These are phyloP conservation scores for Hericium erinaceus DNA, from an alignment of 768 basidiomycete genomes.

Conservation along the genomic window DNA sequence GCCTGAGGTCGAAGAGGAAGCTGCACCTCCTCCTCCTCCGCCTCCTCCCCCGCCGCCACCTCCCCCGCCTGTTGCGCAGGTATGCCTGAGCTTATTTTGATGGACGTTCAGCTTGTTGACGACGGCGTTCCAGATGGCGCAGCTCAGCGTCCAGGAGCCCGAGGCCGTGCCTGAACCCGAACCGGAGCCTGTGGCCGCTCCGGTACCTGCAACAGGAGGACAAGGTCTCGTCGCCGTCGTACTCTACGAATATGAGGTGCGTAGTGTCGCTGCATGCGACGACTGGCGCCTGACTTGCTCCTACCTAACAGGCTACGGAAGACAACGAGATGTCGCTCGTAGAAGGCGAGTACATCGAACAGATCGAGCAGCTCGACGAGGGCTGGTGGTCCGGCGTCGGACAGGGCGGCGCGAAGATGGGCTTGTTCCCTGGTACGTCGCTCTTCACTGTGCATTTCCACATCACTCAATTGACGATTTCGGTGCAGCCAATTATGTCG, in stretches of 20 bases:
- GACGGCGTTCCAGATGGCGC: conserved; percentile 2
- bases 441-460: background rate
- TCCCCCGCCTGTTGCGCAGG: conserved; percentile 20
- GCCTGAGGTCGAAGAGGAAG: conserved; percentile 24
- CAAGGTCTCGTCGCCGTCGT: conserved; percentile 65
- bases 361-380: conserved; percentile 78
- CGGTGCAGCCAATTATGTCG: conserved; percentile 74
- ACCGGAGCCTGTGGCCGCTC: conserved; percentile 29
- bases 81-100: background rate
- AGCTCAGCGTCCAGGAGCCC: conserved; percentile 11
- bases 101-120: no score
- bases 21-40: conserved; percentile 30
- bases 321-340: conserved; percentile 77
- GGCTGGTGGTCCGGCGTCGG: conserved; percentile 90
- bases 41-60: conserved; percentile 36
- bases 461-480: background rate
- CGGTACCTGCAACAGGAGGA: conserved; percentile 21
- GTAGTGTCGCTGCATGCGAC: conserved; percentile 2
- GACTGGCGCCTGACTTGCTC: background rate
- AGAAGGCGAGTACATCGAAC: conserved; percentile 76
- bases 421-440: conserved; percentile 73
- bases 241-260: conserved; percentile 71
- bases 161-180: conserved; percentile 28
- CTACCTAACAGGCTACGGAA: conserved; percentile 49
- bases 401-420: conserved; percentile 52